These are phyloP conservation scores for Apodospora peruviana DNA, from an alignment of 495 filamentous ascomycete genomes.

Conservation along the genomic window DNA sequence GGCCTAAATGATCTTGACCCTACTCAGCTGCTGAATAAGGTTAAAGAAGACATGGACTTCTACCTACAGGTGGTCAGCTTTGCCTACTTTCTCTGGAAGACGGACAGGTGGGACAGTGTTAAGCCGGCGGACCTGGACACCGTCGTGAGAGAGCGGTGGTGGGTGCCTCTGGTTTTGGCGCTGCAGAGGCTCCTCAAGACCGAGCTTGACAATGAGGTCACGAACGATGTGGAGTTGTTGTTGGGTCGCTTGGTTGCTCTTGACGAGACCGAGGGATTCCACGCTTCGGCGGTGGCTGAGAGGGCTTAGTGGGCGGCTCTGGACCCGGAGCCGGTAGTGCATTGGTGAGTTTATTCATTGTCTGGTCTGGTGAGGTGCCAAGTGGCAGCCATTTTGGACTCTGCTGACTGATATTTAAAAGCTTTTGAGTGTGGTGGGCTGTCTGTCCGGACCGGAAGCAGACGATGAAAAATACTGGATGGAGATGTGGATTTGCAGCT, in stretches of 20 bases:
- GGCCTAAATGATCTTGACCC: constrained; percentile 21
- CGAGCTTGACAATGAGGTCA: constrained; percentile 15
- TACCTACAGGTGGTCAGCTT: constrained; percentile 44
- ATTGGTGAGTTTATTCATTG: too few relatives aligned
- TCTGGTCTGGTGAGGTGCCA: background rate
- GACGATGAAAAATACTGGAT: too few relatives aligned
- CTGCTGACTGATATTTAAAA: too few relatives aligned
- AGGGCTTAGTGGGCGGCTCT: constrained; percentile 6
- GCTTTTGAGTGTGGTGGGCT: too few relatives aligned
- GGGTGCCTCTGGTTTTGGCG: constrained; percentile 43
- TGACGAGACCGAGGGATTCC: constrained; percentile 22
- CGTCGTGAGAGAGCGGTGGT: constrained; percentile 47
- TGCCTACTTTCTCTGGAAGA: constrained; percentile 43
- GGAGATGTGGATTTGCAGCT: too few relatives aligned
- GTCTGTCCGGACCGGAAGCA: too few relatives aligned
- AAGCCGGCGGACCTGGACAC: constrained; percentile 36
- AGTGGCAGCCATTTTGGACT: too few relatives aligned
- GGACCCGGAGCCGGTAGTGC: background rate
- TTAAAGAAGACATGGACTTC: constrained; percentile 34
- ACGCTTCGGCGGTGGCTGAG: constrained; percentile 1
- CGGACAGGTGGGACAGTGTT: constrained; percentile 31
- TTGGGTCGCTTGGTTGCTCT: constrained; percentile 32
- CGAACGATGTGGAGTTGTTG: constrained; percentile 14
- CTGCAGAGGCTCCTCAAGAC: constrained; percentile 37
- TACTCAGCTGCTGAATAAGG: constrained; percentile 24